Percentiles rank a stretch among this genome's conserved stretches.
These are phyloP conservation scores for Leccinum uliginosum DNA, from an alignment of 768 basidiomycete genomes.

Conservation along the genomic window DNA sequence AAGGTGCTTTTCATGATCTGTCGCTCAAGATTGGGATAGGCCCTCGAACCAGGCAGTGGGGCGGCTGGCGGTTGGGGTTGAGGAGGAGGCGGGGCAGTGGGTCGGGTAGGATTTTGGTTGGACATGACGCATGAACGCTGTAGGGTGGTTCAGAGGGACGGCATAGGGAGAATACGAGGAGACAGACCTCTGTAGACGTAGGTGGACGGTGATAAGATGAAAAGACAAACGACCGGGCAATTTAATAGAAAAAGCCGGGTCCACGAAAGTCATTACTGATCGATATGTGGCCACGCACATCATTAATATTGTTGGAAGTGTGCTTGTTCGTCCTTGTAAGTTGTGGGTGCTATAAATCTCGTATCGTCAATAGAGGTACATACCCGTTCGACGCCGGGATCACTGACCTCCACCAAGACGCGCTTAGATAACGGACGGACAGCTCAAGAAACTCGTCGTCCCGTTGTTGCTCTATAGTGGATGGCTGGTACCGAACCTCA, in stretches of 20 bases:
- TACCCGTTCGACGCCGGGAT: background rate
- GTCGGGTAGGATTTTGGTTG: slow-evolving; percentile 4
- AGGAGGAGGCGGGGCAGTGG: slow-evolving; percentile 5
- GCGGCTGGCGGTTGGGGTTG: background rate
- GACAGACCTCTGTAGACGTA: slow-evolving; percentile 5
- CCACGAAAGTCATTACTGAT: slow-evolving; percentile 33
- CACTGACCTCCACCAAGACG: background rate
- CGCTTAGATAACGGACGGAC: background rate
- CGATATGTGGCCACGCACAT: slow-evolving; percentile 22
- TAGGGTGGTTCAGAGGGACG: background rate
- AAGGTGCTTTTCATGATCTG: slow-evolving; percentile 20
- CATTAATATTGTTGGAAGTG: slow-evolving; percentile 22
- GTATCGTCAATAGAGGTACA: background rate
- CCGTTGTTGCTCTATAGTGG: slow-evolving; percentile 1
- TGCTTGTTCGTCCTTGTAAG: slow-evolving; percentile 46
- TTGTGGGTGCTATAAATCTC: slow-evolving; percentile 31
- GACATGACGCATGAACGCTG: slow-evolving; percentile 15
- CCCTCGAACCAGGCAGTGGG: slow-evolving; percentile 19
- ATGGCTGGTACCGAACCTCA: background rate
- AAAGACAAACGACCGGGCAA: background rate
- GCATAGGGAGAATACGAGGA: background rate
- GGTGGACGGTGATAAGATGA: background rate
- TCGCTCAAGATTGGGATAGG: slow-evolving; percentile 14
- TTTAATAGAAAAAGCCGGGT: slow-evolving; percentile 21
- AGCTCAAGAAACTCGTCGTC: background rate